Evolutionary conservation across 2,329 filamentous ascomycete genomes (phyloP).

Genomic region (Nannizziopsis arthrosporioides): DNA sequence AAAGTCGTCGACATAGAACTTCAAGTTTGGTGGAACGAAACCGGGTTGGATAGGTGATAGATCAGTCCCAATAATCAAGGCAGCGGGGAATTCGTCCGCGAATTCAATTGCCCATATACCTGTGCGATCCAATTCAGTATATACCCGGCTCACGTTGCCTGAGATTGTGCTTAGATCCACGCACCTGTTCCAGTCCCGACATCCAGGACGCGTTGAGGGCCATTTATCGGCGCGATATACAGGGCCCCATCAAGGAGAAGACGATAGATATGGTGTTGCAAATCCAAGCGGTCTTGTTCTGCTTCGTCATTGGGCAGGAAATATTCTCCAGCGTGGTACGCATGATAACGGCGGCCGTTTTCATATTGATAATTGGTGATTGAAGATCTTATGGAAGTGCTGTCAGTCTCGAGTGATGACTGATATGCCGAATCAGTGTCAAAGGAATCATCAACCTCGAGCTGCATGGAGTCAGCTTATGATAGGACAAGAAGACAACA

Average conservation of each 20-base stretch:
- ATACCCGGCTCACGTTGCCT: not conserved
- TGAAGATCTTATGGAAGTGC: conserved; percentile 11
- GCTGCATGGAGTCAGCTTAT: not conserved
- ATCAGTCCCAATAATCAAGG: conserved; percentile 24
- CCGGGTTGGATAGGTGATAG: conserved; percentile 56
- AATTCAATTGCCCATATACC: conserved; percentile 13
- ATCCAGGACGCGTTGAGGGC: conserved; percentile 43
- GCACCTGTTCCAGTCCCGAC: conserved; percentile 47
- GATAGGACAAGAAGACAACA: not conserved
- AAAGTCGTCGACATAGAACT: conserved; percentile 61
- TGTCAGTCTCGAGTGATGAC: conserved; percentile 6
- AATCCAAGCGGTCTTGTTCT: conserved; percentile 45
- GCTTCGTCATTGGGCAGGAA: conserved; percentile 43
- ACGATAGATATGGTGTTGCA: conserved; percentile 45
- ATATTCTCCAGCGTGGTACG: conserved; percentile 36
- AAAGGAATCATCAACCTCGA: conserved; percentile 6
- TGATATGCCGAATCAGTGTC: conserved; percentile 8
- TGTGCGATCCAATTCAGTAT: not conserved
- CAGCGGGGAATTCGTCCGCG: conserved; percentile 12
- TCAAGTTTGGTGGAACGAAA: conserved; percentile 58
- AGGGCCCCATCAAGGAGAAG: conserved; percentile 36
- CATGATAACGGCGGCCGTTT: conserved; percentile 35
- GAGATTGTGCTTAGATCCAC: not conserved
- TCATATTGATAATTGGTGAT: conserved; percentile 22
- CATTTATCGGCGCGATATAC: conserved; percentile 37